Evolutionary conservation across 192 early-diverging fungal species (phyloP), one percentile per base, ranked within the genome.

Genomic region (Thamnidium elegans): DNA sequence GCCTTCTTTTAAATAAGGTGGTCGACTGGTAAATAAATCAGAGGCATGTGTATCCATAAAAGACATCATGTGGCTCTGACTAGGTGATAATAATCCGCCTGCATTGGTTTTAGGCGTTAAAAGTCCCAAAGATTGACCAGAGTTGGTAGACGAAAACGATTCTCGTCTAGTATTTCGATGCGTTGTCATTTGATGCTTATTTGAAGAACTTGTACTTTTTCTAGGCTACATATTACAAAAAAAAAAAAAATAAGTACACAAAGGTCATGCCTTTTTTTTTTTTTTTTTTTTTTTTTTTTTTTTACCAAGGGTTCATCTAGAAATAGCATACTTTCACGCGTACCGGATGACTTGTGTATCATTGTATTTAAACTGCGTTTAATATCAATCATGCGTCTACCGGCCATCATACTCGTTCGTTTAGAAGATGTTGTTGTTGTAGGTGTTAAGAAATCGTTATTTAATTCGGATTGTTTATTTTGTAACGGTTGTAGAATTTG

Each of bases 1-100:
- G n/a, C 92, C 89, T 70, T 91, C 89, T 50, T 85, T 85, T 5
- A 77, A 47, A 53, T 76, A 78, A 62, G 82, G 70, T 47, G 69
- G 56, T 44, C 58, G 54, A 19, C 20, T 71, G 17, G 52, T 31
- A 53, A 67, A 75, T 14, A 67, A 1, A 20, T 48, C 48, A 34
- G 53, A 11, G 3, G 43, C 14, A 43, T 66, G 60, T 19, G 59
- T 55, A 51, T 53, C 23, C 51, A 55, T 55, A 65, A 55, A 65
- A 6, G 13, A 34, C 54, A 67, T 62, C 34, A 51, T 54, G 3
- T 59, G 51, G 53, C 51, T 32, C 7, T 32, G 51, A 46, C 9
- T 54, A 19, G 50, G 19, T 26, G 52, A 59, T 13, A 59, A 34
- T 47, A 36, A 51, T 7, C 54, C 32, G 32, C 54, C 7, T 8